These are phyloP conservation scores for Candida gorgasii DNA, from an alignment of 805 yeast genomes.

Conservation along the genomic window DNA sequence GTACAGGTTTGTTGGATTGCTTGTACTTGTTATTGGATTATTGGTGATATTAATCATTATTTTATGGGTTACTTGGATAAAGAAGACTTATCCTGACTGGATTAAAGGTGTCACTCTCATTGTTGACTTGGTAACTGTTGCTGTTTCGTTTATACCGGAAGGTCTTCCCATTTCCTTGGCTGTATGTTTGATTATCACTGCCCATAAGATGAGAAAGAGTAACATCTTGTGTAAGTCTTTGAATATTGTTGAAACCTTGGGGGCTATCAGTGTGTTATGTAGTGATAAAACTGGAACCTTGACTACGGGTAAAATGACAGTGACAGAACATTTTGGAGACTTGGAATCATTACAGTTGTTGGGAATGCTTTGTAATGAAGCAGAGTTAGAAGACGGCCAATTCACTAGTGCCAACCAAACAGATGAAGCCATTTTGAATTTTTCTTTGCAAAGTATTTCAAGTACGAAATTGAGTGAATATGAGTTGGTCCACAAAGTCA, in stretches of 20 bases:
- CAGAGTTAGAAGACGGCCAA: conserved; percentile 15
- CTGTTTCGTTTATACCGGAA: conserved; percentile 53
- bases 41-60: conserved; percentile 31
- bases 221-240: conserved; percentile 48
- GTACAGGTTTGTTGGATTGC: conserved; percentile 31
- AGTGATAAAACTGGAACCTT: conserved; percentile 48
- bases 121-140: conserved; percentile 45
- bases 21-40: conserved; percentile 23
- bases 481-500: conserved; percentile 23
- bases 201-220: conserved; percentile 45
- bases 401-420: conserved; percentile 47
- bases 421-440: conserved; percentile 43
- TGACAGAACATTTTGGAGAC: conserved; percentile 21
- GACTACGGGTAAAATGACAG: conserved; percentile 51
- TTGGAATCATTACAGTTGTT: conserved; percentile 17
- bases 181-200: conserved; percentile 49
- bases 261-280: conserved; percentile 50
- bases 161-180: conserved; percentile 54
- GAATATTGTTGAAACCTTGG: conserved; percentile 56
- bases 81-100: conserved; percentile 39
- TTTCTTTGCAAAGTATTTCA: conserved; percentile 23
- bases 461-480: not conserved
- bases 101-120: conserved; percentile 41
- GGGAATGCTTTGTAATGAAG: conserved; percentile 37
- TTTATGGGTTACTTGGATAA: conserved; percentile 48